These are phyloP conservation scores for Crassisporium funariophilum DNA, from an alignment of 768 basidiomycete genomes.

Conservation along the genomic window DNA sequence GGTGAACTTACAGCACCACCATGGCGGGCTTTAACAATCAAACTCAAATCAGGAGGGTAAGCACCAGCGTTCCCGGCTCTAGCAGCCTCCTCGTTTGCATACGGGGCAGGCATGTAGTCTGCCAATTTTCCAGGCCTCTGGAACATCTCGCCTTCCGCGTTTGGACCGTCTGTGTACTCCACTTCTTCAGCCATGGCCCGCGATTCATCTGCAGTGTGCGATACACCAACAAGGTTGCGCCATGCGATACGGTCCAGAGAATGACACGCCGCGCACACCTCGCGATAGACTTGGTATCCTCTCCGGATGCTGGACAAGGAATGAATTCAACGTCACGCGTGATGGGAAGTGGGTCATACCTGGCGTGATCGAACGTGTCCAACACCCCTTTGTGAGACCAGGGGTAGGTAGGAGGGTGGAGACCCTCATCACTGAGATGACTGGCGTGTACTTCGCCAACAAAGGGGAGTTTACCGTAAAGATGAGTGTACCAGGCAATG, in stretches of 20 bases:
- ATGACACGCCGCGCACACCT: slow-evolving; percentile 99
- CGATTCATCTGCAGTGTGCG: slow-evolving; percentile 90
- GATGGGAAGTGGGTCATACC: slow-evolving; percentile 54
- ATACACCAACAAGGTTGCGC: slow-evolving; percentile 98
- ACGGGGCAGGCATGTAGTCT: slow-evolving; percentile 94
- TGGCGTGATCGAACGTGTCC: slow-evolving; percentile 94
- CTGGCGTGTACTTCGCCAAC: slow-evolving; percentile 91
- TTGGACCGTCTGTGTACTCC: slow-evolving; percentile 95
- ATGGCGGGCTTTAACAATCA: slow-evolving; percentile 98
- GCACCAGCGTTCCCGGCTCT: slow-evolving; percentile 93
- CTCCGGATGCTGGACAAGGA: slow-evolving; percentile 75
- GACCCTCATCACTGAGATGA: slow-evolving; percentile 89
- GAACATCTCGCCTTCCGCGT: slow-evolving; percentile 97
- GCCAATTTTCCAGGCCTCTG: slow-evolving; percentile 97
- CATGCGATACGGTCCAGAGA: slow-evolving; percentile 99
- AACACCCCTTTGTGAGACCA: slow-evolving; percentile 90
- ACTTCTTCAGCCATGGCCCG: slow-evolving; percentile 94
- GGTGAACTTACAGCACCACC: slow-evolving; percentile 80
- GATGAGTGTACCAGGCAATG: slow-evolving; percentile 94
- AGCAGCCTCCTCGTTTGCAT: slow-evolving; percentile 98
- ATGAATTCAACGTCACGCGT: slow-evolving; percentile 12
- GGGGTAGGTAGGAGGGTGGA: slow-evolving; percentile 84
- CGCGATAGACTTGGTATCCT: slow-evolving; percentile 96
- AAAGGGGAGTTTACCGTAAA: slow-evolving; percentile 90
- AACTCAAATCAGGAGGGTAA: slow-evolving; percentile 93